Evolutionary conservation across 2,329 filamentous ascomycete species (phyloP).

Genomic region (Aspergillus sergii): DNA sequence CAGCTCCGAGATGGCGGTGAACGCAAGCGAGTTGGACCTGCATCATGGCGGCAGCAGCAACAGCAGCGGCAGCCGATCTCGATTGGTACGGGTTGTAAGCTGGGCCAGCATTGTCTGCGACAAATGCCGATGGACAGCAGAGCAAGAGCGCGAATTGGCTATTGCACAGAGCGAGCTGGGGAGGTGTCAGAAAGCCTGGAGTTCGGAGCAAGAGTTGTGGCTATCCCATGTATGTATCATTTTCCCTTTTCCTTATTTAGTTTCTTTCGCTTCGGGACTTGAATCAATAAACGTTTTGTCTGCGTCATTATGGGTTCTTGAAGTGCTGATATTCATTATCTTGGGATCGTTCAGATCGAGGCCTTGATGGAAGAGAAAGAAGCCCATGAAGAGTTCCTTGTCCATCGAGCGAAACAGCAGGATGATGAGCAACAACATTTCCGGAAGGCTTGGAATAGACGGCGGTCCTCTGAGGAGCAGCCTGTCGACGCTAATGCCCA

Average conservation of each 20-base stretch:
- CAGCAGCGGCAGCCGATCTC: slow-evolving; percentile 14
- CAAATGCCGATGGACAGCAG: slow-evolving; percentile 29
- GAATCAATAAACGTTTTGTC: background rate
- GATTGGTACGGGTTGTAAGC: slow-evolving; percentile 29
- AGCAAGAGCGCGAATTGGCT: slow-evolving; percentile 32
- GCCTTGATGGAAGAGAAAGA: slow-evolving; percentile 36
- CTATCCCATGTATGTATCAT: slow-evolving; percentile 33
- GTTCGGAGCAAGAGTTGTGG: slow-evolving; percentile 41
- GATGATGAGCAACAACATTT: slow-evolving; percentile 38
- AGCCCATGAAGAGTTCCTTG: slow-evolving; percentile 34
- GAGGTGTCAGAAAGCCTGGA: slow-evolving; percentile 40
- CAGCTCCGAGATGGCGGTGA: slow-evolving; percentile 21
- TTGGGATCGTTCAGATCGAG: slow-evolving; percentile 29
- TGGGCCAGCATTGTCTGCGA: slow-evolving; percentile 35
- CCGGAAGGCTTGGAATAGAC: slow-evolving; percentile 35
- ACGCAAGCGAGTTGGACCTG: slow-evolving; percentile 16
- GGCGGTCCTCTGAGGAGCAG: slow-evolving; percentile 24
- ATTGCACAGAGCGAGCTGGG: slow-evolving; percentile 32
- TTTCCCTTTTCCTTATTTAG: background rate
- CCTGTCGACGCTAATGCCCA: background rate
- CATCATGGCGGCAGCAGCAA: slow-evolving; percentile 14
- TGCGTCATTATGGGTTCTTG: background rate
- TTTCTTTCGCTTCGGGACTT: background rate
- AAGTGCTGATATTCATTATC: background rate
- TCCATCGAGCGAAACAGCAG: slow-evolving; percentile 34